Percentiles rank a stretch among this genome's conserved stretches.
These are phyloP conservation scores for Dissophora ornata DNA, from an alignment of 192 early-diverging fungal genomes.

Conservation along the genomic window DNA sequence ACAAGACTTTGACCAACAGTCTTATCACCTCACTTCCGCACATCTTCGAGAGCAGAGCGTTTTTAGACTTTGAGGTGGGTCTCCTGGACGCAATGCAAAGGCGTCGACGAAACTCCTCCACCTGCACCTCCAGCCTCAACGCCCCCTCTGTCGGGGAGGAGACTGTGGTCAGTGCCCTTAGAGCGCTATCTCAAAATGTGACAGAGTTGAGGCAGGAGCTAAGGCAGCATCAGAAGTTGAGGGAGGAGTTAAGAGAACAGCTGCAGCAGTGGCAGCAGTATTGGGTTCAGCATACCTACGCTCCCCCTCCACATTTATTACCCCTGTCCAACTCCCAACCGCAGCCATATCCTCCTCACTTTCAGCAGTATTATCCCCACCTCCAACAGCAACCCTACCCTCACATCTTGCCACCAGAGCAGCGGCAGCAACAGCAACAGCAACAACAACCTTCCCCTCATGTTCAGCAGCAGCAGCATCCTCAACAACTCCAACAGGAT, in stretches of 20 bases:
- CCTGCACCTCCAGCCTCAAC: background rate
- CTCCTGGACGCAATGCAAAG: background rate
- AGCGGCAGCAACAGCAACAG: background rate
- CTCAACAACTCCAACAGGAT: background rate
- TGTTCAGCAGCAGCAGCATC: background rate
- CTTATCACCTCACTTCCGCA: constrained; percentile 7
- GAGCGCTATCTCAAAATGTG: background rate
- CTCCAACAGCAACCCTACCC: background rate
- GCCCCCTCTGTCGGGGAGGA: background rate
- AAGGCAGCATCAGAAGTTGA: background rate
- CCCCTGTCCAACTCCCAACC: too few relatives aligned
- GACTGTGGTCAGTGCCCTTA: background rate
- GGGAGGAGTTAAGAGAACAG: background rate
- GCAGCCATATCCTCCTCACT: background rate
- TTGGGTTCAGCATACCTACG: too few relatives aligned
- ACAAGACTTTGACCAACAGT: background rate
- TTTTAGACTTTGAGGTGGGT: background rate
- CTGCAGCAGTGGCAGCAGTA: background rate
- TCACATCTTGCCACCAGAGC: background rate
- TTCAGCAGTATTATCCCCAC: background rate
- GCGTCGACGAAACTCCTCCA: background rate
- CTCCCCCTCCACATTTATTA: too few relatives aligned
- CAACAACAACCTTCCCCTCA: too few relatives aligned
- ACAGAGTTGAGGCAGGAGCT: background rate
- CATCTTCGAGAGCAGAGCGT: background rate